These are phyloP conservation scores for Cucurbita ficifolia DNA, from an alignment of 306 rosid genomes.

Conservation along the genomic window DNA sequence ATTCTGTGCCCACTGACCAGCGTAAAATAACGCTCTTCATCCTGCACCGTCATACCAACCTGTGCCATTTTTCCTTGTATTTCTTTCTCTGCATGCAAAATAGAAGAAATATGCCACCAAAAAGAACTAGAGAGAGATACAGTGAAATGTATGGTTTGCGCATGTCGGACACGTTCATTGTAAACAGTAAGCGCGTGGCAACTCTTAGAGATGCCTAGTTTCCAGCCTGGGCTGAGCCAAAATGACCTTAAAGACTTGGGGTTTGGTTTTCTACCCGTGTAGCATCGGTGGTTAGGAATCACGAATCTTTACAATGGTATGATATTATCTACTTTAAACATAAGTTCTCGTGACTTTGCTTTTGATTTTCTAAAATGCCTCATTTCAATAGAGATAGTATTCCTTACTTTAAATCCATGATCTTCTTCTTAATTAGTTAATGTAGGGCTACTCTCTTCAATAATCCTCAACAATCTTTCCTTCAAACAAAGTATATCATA, in stretches of 20 bases:
- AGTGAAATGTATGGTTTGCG: conserved; percentile 5
- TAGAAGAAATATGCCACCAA: not conserved
- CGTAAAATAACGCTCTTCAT: not conserved
- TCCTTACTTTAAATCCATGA: no score
- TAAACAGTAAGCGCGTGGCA: not conserved
- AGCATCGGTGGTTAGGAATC: not conserved
- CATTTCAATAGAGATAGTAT: no score
- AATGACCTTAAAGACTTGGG: not conserved
- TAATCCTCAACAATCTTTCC: no score
- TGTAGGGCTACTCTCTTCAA: no score
- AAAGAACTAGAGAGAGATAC: conserved; percentile 1
- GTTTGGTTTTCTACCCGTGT: not conserved
- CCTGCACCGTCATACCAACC: not conserved
- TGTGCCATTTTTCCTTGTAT: conserved; percentile 17
- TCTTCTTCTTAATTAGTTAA: no score
- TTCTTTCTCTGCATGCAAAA: not conserved
- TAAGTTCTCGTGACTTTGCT: no score
- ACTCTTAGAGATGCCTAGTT: not conserved
- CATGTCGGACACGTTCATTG: conserved; percentile 29
- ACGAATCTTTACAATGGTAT: no score
- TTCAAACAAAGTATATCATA: no score
- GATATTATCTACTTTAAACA: no score
- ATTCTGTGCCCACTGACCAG: not conserved
- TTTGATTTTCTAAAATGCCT: no score
- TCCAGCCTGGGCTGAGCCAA: not conserved